These are phyloP conservation scores for Xylariaceae sp. DNA, from an alignment of 2,329 filamentous ascomycete genomes.

Conservation along the genomic window DNA sequence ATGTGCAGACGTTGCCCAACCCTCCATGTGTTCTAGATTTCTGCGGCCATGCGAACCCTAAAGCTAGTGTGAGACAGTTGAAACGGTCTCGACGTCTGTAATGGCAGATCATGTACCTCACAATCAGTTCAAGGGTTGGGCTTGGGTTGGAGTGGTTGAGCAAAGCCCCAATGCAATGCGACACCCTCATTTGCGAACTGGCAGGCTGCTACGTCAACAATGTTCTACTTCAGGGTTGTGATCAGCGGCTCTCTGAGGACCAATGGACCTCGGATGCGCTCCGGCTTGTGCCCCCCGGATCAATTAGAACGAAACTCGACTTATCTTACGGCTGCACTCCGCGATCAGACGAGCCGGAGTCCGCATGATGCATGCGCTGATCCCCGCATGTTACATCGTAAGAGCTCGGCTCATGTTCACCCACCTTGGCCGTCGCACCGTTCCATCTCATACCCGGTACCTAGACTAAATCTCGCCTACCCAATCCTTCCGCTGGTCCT, in stretches of 20 bases:
- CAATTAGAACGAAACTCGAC: background rate
- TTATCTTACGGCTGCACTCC: conserved; percentile 2
- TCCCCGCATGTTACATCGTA: conserved; percentile 25
- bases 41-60: background rate
- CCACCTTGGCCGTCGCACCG: conserved; percentile 6
- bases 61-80: background rate
- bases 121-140: no score
- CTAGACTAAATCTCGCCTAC: no score
- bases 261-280: background rate
- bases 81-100: conserved; percentile 3
- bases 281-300: background rate
- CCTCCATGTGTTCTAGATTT: no score
- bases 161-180: conserved; percentile 9
- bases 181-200: background rate
- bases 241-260: conserved; percentile 5
- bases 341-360: background rate
- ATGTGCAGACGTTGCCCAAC: no score
- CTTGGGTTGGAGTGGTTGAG: no score
- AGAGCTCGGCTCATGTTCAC: conserved; percentile 25
- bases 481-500: conserved; percentile 12
- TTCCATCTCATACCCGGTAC: no score
- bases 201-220: background rate
- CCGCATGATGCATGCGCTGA: conserved; percentile 18
- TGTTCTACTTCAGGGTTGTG: background rate
- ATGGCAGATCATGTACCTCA: no score